Conservation (phyloP, 768 basidiomycete species). For the Lanmaoa pseudosensibilis region DNA sequence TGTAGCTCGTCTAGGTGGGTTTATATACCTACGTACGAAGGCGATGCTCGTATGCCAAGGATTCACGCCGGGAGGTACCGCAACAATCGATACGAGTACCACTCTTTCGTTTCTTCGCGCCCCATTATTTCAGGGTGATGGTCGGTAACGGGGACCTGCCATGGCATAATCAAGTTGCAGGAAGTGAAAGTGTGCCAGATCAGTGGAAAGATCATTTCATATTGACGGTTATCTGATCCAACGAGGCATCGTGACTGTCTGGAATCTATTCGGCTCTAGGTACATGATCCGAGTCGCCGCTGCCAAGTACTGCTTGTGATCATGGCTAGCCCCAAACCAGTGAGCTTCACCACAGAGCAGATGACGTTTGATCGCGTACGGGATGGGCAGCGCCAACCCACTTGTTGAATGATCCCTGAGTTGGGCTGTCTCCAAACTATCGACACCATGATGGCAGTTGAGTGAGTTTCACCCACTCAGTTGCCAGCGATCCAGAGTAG, state of each 20-base stretch:
- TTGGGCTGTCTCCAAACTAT: too few relatives aligned
- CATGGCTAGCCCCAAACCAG: not conserved
- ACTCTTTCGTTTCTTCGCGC: not conserved
- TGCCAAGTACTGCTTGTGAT: not conserved
- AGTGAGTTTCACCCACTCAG: not conserved
- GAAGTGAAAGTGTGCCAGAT: slow-evolving; percentile 5
- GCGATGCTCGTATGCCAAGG: slow-evolving; percentile 5
- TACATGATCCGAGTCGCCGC: not conserved
- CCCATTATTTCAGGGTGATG: not conserved
- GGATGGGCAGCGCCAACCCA: not conserved
- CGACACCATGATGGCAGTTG: not conserved
- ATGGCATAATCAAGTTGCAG: not conserved
- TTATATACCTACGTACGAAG: slow-evolving; percentile 22
- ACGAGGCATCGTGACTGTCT: slow-evolving; percentile 12
- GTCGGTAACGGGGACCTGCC: not conserved
- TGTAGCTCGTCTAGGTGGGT: not conserved
- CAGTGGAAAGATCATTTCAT: slow-evolving; percentile 10
- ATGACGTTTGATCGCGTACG: not conserved
- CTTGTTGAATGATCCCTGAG: not conserved
- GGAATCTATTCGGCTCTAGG: not conserved
- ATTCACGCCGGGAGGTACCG: not conserved
- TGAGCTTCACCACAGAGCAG: not conserved
- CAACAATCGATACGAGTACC: slow-evolving; percentile 10
- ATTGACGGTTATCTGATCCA: slow-evolving; percentile 29
- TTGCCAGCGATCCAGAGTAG: not conserved